phyloP scores from a whole-genome alignment of 2,329 filamentous ascomycete species.

The Ophidiomyces ophidiicola region DNA sequence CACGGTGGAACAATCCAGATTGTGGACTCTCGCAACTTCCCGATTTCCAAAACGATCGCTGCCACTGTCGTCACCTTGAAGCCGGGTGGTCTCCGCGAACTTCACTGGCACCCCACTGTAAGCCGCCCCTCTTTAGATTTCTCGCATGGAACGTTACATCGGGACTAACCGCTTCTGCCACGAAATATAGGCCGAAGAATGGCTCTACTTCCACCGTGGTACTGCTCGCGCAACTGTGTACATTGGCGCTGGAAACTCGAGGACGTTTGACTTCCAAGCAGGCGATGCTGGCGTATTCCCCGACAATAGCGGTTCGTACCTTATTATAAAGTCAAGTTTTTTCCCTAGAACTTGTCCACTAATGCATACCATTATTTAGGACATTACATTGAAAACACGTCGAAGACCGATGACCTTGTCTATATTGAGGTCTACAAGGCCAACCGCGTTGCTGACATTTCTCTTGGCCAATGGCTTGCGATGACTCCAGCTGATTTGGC shows the following conservation, averaged over 20 bases:
- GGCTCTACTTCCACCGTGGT: slow-evolving; percentile 58
- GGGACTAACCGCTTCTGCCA: not conserved
- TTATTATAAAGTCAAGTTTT: not conserved
- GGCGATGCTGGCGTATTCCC: slow-evolving; percentile 60
- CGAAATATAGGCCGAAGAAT: slow-evolving; percentile 49
- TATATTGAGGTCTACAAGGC: slow-evolving; percentile 61
- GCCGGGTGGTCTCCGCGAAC: slow-evolving; percentile 50
- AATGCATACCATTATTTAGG: slow-evolving; percentile 21
- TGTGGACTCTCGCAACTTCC: slow-evolving; percentile 57
- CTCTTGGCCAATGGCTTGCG: slow-evolving; percentile 56
- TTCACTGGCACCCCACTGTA: slow-evolving; percentile 60
- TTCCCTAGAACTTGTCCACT: not conserved
- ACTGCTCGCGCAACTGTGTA: slow-evolving; percentile 52
- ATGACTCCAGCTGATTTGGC: slow-evolving; percentile 53
- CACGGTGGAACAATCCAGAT: slow-evolving; percentile 51
- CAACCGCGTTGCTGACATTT: slow-evolving; percentile 54
- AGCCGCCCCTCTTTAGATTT: slow-evolving; percentile 18
- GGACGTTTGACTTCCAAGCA: slow-evolving; percentile 54
- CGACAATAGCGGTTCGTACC: slow-evolving; percentile 39
- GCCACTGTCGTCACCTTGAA: slow-evolving; percentile 52
- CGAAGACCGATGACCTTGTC: slow-evolving; percentile 49
- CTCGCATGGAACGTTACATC: not conserved
- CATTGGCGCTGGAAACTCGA: slow-evolving; percentile 47
- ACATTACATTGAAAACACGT: slow-evolving; percentile 59
- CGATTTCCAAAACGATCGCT: slow-evolving; percentile 52